Evolutionary conservation across 2,329 filamentous ascomycete species (phyloP), one percentile per base, ranked within the genome.

Genomic region (Shiraia sp.): DNA sequence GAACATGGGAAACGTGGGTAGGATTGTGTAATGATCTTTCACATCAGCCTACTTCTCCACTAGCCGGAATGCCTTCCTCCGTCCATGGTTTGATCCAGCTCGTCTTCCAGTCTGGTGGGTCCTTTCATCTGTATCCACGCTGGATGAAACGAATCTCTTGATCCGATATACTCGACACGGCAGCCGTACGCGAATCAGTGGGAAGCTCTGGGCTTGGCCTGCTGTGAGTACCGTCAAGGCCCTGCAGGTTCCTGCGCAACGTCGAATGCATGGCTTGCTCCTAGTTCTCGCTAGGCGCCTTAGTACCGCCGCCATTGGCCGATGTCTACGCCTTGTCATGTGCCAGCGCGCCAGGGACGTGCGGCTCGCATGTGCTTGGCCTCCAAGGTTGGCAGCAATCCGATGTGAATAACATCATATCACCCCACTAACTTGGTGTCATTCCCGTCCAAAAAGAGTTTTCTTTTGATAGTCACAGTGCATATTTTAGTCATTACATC

Each of bases 241-340:
- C n/a, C n/a, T n/a, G n/a, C n/a, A n/a, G n/a, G n/a, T n/a, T 10
- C 40, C 40, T 42, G 40, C 40, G 29, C 30, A 24, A 22, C 36
- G 26, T 37, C 16, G 33, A 30, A 37, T 33, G 29, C n/a, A 26
- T 30, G 26, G 34, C 38, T 33, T 36, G 16, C 40, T 28, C 27
- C 12, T 29, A 38, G n/a, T 14, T n/a, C 28, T 19, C n/a, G 27
- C 24, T 31, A 17, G 35, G 32, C 38, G 36, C 39, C 23, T 36
- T 12, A 40, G 40, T 34, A 42, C 33, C 31, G 38, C 40, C 41
- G 30, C 32, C 25, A 40, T 47, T 46, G 46, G 46, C 42, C 35
- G 30, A 34, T 30, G 42, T n/a, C n/a, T 12, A 42, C 46, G 51
- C 49, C 49, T 45, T 40, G 37, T 55, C 51, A 53, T 49, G 49